These are phyloP conservation scores for Leccinum boreale DNA, from an alignment of 768 basidiomycete species.

Conservation along the genomic window DNA sequence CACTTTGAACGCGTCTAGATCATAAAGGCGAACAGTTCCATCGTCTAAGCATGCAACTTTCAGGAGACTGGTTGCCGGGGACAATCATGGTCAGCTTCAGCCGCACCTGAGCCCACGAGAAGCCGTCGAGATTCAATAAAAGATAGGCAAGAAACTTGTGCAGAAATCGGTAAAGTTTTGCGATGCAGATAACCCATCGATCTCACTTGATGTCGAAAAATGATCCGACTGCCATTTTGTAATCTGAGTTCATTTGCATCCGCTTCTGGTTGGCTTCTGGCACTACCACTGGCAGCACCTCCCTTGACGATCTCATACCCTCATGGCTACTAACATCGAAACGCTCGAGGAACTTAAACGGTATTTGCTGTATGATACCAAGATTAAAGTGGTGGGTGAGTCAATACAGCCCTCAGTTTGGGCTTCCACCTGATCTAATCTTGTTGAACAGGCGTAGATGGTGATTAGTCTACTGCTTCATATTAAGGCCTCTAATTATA, in stretches of 20 bases:
- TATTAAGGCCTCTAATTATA: conserved; percentile 3
- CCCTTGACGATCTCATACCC: neutral
- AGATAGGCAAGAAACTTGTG: conserved; percentile 52
- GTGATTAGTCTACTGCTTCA: conserved; percentile 36
- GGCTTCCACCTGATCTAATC: neutral
- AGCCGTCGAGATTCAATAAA: conserved; percentile 48
- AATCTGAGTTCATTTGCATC: neutral
- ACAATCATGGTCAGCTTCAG: neutral
- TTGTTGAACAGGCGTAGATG: conserved; percentile 54
- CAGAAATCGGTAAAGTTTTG: conserved; percentile 39
- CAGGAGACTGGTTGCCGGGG: neutral
- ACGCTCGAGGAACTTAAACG: conserved; percentile 55
- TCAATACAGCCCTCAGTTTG: conserved; percentile 4
- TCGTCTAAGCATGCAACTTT: conserved; percentile 46
- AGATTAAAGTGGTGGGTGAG: conserved; percentile 92
- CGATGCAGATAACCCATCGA: conserved; percentile 2
- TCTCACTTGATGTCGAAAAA: neutral
- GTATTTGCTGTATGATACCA: conserved; percentile 60
- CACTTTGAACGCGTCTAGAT: conserved; percentile 56
- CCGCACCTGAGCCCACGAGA: conserved; percentile 61
- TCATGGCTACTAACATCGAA: conserved; percentile 20
- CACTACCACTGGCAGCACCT: too few species aligned
- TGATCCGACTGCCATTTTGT: neutral
- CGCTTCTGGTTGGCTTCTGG: too few species aligned
- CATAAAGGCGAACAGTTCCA: conserved; percentile 66